A percentile compares a stretch with the other conserved stretches of the same genome.
These are phyloP conservation scores for Colletotrichum sp. DNA, from an alignment of 2,329 filamentous ascomycete genomes.

Conservation along the genomic window DNA sequence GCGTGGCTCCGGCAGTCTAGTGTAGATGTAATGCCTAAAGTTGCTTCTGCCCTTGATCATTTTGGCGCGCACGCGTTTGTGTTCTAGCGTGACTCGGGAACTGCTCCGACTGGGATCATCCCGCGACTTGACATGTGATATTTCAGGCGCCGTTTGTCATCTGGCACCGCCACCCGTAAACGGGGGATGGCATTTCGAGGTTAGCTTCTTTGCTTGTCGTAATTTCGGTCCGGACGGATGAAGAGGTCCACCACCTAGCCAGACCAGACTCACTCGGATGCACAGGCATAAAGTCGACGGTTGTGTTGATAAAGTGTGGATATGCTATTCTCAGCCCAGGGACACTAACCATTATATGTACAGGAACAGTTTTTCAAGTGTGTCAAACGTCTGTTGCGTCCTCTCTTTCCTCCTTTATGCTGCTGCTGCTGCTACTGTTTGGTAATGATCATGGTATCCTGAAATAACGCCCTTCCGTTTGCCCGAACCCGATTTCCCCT, in stretches of 20 bases:
- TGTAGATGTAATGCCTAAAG: not conserved
- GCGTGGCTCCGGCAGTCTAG: not conserved
- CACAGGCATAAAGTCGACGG: not conserved
- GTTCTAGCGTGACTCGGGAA: not conserved
- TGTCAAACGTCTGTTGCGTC: not conserved
- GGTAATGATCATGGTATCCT: not conserved
- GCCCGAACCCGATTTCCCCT: not conserved
- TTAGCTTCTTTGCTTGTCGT: not conserved
- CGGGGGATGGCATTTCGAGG: not conserved
- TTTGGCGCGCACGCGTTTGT: not conserved
- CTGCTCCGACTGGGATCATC: not conserved
- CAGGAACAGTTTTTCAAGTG: not conserved
- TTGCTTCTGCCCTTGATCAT: not conserved
- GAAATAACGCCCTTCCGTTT: not conserved
- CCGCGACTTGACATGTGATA: not conserved
- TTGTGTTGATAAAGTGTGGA: not conserved
- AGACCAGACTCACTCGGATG: not conserved
- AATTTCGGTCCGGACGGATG: not conserved
- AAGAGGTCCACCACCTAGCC: not conserved
- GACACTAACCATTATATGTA: not conserved
- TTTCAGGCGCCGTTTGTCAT: not conserved
- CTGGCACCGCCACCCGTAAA: not conserved
- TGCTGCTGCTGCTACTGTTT: not conserved
- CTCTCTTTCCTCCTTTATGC: not conserved
- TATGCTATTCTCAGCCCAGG: not conserved